A percentile compares a stretch with the other conserved stretches of the same genome.
These are phyloP conservation scores for Fusarium fujikuroi DNA, from an alignment of 2,329 filamentous ascomycete species.

Conservation along the genomic window DNA sequence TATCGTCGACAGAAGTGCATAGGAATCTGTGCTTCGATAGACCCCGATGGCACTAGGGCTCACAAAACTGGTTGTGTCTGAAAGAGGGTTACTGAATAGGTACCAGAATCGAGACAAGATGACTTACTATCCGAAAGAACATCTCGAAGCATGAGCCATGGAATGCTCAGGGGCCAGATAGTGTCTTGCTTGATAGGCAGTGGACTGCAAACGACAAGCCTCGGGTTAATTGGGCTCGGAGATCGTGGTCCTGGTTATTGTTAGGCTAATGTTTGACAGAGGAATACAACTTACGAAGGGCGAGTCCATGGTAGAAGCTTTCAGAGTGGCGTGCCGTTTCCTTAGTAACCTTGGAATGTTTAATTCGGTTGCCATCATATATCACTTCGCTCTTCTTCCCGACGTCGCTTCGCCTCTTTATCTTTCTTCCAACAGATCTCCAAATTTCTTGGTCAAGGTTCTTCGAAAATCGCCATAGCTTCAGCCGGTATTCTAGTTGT, in stretches of 20 bases:
- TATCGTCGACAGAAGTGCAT: neutral
- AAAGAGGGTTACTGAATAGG: neutral
- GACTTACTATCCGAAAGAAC: neutral
- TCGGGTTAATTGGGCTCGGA: neutral
- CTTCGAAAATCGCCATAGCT: neutral
- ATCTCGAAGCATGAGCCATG: neutral
- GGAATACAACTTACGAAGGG: neutral
- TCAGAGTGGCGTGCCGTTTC: neutral
- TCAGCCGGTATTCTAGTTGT: neutral
- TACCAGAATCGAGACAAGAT: neutral
- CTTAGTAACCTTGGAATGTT: neutral
- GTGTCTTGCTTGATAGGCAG: neutral
- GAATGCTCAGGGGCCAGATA: neutral
- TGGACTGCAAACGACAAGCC: neutral
- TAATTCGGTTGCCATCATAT: neutral
- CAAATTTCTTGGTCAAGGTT: neutral
- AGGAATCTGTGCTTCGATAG: neutral
- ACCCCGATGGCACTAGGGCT: neutral
- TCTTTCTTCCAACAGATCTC: neutral
- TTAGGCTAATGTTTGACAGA: fast-evolving
- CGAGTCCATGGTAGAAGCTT: neutral
- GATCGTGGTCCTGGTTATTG: neutral
- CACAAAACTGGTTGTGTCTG: neutral
- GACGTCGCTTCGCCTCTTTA: neutral
- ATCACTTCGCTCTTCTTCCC: neutral